These are phyloP conservation scores for Ballota nigra DNA, from an alignment of 257 asterid species.

Conservation along the genomic window DNA sequence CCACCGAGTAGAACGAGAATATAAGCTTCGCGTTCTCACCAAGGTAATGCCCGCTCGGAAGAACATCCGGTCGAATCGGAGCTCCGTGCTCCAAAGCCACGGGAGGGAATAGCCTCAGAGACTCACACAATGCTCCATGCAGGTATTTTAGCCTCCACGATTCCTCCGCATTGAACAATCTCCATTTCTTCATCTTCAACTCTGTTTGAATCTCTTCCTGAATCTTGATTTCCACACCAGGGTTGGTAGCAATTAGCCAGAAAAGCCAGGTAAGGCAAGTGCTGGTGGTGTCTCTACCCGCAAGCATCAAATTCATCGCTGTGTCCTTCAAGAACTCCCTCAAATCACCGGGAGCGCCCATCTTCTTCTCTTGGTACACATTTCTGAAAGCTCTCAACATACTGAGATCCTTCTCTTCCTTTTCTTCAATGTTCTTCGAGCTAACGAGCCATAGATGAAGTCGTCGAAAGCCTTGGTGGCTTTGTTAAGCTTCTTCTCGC, in stretches of 20 bases:
- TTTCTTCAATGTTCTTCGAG: no score
- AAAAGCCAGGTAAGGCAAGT: no score
- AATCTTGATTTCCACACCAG: conserved; percentile 23
- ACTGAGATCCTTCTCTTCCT: background rate
- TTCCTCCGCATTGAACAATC: no score
- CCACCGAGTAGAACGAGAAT: no score
- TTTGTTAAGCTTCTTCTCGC: conserved; percentile 26
- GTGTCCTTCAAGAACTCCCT: conserved; percentile 18
- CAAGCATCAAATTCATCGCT: conserved; percentile 24
- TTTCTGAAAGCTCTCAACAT: conserved; percentile 15
- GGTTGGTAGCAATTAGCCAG: no score
- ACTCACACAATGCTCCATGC: no score
- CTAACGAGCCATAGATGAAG: conserved; percentile 23
- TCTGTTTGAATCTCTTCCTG: conserved; percentile 22
- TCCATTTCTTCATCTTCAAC: background rate
- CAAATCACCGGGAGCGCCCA: background rate
- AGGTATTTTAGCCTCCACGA: no score
- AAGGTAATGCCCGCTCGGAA: no score
- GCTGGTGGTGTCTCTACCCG: conserved; percentile 40
- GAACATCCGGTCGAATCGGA: no score
- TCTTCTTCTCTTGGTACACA: conserved; percentile 8
- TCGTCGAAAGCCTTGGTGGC: conserved; percentile 36
- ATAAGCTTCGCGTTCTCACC: no score
- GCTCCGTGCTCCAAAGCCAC: no score
- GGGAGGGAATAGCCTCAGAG: no score